Evolutionary conservation across 148 eudicot genomes (phyloP).

Genomic region (Rhododendron kiyosumense): DNA sequence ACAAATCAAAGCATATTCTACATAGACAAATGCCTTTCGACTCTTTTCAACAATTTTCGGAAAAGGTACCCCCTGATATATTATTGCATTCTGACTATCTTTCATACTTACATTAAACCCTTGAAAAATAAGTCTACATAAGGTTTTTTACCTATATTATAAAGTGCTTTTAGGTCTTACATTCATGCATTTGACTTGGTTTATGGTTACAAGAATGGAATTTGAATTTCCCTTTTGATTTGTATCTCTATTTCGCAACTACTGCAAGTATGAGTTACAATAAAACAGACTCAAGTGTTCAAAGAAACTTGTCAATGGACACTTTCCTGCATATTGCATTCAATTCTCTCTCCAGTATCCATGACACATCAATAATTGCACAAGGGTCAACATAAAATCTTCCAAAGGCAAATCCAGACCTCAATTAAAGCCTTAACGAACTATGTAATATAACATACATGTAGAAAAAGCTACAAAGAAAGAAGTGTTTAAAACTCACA

Average conservation of each 20-base stretch:
- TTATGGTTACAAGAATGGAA: neutral
- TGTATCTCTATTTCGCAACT: neutral
- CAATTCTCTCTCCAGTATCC: constrained; percentile 4
- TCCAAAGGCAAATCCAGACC: neutral
- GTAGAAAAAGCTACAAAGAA: neutral
- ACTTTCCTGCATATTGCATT: neutral
- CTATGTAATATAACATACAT: neutral
- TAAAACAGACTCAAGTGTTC: neutral
- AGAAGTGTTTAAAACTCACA: constrained; percentile 43
- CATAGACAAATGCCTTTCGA: neutral
- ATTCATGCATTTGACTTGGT: neutral
- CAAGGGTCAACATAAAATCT: neutral
- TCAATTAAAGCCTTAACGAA: neutral
- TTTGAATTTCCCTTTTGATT: neutral
- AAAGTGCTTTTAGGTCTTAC: neutral
- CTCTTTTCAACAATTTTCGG: neutral
- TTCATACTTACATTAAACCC: neutral
- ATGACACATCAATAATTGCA: neutral
- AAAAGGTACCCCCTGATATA: neutral
- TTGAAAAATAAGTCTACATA: neutral
- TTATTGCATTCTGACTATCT: neutral
- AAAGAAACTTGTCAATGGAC: neutral
- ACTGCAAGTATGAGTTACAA: neutral
- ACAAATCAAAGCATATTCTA: neutral
- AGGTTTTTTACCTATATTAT: neutral